Evolutionary conservation across 2,329 filamentous ascomycete genomes (phyloP).

Genomic region (Raffaelea albimanens): DNA sequence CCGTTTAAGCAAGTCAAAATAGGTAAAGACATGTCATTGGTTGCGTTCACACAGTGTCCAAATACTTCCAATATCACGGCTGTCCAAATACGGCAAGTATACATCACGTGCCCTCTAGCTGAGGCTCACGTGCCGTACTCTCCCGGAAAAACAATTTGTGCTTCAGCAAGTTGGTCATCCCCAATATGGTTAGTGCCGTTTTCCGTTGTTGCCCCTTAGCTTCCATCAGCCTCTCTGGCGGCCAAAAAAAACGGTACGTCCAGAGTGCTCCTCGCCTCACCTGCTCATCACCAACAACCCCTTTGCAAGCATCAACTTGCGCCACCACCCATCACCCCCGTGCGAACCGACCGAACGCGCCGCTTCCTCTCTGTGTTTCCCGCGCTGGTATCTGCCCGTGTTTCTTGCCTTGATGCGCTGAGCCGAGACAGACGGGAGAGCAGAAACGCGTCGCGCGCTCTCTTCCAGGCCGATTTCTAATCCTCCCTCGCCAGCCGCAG

Average conservation of each 20-base stretch:
- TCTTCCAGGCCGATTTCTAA: slow-evolving; percentile 5
- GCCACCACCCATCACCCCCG: neutral
- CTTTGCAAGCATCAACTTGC: neutral
- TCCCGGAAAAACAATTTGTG: neutral
- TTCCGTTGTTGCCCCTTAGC: neutral
- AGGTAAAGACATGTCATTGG: no score
- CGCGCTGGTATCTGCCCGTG: neutral
- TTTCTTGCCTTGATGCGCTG: slow-evolving; percentile 11
- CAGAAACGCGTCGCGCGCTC: slow-evolving; percentile 13
- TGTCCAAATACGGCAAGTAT: no score
- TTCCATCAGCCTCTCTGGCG: neutral
- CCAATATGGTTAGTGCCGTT: no score
- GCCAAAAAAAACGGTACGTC: neutral
- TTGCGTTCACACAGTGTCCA: no score
- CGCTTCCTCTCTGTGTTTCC: neutral
- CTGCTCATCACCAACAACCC: neutral
- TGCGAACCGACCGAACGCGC: neutral
- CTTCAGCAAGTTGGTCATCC: no score
- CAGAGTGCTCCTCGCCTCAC: neutral
- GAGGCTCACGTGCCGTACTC: neutral
- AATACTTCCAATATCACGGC: no score
- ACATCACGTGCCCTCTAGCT: no score
- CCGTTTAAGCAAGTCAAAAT: no score
- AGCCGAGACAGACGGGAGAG: slow-evolving; percentile 5
- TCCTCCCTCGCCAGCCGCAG: neutral